Evolutionary conservation across 2,329 filamentous ascomycete genomes (phyloP).

Genomic region (Exophiala oligosperma): DNA sequence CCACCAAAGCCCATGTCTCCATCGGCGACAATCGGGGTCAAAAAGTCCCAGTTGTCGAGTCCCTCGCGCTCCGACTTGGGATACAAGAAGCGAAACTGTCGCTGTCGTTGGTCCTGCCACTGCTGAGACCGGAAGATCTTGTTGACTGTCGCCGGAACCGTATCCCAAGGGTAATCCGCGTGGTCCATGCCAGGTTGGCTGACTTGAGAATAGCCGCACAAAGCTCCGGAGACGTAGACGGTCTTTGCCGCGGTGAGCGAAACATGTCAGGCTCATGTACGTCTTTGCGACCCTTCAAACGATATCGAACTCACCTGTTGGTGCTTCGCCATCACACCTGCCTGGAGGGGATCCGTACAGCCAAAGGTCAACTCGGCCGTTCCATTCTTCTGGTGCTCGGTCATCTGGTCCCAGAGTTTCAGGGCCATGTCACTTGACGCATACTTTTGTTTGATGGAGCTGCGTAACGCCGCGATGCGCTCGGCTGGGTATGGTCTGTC

Average conservation of each 20-base stretch:
- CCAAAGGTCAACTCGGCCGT: constrained; percentile 9
- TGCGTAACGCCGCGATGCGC: constrained; percentile 8
- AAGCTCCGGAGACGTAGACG: constrained; percentile 43
- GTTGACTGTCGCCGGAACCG: constrained; percentile 42
- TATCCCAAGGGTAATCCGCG: constrained; percentile 46
- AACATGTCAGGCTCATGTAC: neutral
- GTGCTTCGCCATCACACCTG: constrained; percentile 14
- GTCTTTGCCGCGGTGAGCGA: constrained; percentile 24
- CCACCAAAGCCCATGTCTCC: constrained; percentile 47
- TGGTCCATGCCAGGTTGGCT: constrained; percentile 42
- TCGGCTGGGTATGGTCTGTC: constrained; percentile 9
- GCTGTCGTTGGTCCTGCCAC: constrained; percentile 44
- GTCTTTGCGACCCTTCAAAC: neutral
- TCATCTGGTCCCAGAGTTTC: constrained; percentile 9
- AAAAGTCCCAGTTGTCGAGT: constrained; percentile 42
- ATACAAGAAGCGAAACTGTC: constrained; percentile 39
- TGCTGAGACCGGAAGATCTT: constrained; percentile 44
- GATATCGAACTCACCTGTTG: constrained; percentile 1
- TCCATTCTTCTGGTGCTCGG: constrained; percentile 6
- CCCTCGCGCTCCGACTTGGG: constrained; percentile 32
- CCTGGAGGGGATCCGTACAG: constrained; percentile 4
- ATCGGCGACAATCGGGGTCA: constrained; percentile 44
- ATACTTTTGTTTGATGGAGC: constrained; percentile 4
- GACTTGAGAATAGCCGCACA: constrained; percentile 42
- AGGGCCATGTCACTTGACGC: constrained; percentile 6